Evolutionary conservation across 2,329 filamentous ascomycete genomes (phyloP).

Genomic region (Penicillium sp.): DNA sequence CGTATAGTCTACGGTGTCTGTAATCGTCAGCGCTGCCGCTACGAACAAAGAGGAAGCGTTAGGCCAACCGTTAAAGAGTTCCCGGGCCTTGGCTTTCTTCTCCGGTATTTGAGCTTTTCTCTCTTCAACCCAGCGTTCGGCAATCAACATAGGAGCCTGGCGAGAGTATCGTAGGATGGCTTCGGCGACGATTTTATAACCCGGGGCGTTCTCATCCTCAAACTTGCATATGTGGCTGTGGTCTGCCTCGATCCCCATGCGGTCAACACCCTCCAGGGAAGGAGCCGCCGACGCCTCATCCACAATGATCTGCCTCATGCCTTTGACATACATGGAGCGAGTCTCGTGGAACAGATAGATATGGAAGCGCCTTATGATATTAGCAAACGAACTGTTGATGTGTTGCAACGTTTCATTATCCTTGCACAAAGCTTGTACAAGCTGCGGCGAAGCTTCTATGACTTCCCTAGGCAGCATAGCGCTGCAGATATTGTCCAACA

Average conservation of each 20-base stretch:
- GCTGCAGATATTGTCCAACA: conserved; percentile 63
- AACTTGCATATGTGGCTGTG: conserved; percentile 71
- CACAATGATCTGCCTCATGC: conserved; percentile 60
- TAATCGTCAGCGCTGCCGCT: conserved; percentile 6
- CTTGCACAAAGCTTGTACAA: conserved; percentile 65
- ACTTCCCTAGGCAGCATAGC: conserved; percentile 61
- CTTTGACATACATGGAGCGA: conserved; percentile 63
- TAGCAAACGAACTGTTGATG: conserved; percentile 67
- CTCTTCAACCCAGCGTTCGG: conserved; percentile 57
- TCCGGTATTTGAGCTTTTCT: conserved; percentile 38
- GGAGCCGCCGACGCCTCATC: conserved; percentile 66
- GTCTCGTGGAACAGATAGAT: conserved; percentile 75
- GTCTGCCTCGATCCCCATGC: conserved; percentile 68
- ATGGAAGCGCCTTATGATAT: conserved; percentile 64
- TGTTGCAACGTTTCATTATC: conserved; percentile 70
- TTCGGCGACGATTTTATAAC: conserved; percentile 54
- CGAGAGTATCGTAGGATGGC: conserved; percentile 44
- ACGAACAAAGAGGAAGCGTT: background rate
- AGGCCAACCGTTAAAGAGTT: conserved; percentile 33
- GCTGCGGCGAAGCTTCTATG: conserved; percentile 61
- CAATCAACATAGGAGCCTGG: conserved; percentile 53
- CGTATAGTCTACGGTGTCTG: conserved; percentile 17
- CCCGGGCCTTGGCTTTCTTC: conserved; percentile 35
- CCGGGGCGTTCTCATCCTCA: conserved; percentile 57
- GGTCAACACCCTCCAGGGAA: conserved; percentile 62